phyloP scores from a whole-genome alignment of 2,329 filamentous ascomycete species.

The Penicillium sp. region DNA sequence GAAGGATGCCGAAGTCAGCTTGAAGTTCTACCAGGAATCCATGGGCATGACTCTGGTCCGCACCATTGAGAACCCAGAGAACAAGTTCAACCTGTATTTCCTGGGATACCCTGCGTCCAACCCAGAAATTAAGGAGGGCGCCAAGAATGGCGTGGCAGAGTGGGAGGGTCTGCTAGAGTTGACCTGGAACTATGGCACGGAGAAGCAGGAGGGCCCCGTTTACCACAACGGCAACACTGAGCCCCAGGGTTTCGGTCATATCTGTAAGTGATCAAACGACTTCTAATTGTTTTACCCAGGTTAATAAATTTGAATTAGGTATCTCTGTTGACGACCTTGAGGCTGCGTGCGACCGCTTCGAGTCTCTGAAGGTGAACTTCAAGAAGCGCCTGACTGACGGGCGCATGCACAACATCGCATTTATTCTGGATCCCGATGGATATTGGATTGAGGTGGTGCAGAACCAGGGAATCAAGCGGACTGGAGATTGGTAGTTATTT shows the following conservation, averaged over 20 bases:
- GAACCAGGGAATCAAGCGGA: conserved; percentile 49
- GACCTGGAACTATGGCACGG: conserved; percentile 69
- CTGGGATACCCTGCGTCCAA: conserved; percentile 63
- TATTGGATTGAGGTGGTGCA: conserved; percentile 73
- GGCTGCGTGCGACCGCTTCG: conserved; percentile 76
- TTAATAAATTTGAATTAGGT: conserved; percentile 37
- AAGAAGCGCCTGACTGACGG: conserved; percentile 94
- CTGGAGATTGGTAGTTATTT: conserved; percentile 21
- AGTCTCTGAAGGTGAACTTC: conserved; percentile 72
- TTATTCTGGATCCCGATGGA: conserved; percentile 76
- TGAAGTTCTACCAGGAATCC: conserved; percentile 74
- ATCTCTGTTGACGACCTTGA: conserved; percentile 81
- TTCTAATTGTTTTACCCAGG: not conserved
- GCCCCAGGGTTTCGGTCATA: conserved; percentile 89
- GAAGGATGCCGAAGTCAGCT: conserved; percentile 65
- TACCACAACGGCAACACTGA: conserved; percentile 90
- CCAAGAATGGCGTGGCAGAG: conserved; percentile 52
- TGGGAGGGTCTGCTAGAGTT: conserved; percentile 81
- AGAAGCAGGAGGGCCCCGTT: conserved; percentile 69
- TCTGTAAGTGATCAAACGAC: conserved; percentile 52
- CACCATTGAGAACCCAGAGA: conserved; percentile 59
- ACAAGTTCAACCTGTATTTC: conserved; percentile 85
- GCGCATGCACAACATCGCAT: conserved; percentile 84
- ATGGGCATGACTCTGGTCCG: conserved; percentile 80
- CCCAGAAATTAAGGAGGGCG: conserved; percentile 42